phyloP scores from a whole-genome alignment of 306 rosid genomes.

The Begonia loranthoides region DNA sequence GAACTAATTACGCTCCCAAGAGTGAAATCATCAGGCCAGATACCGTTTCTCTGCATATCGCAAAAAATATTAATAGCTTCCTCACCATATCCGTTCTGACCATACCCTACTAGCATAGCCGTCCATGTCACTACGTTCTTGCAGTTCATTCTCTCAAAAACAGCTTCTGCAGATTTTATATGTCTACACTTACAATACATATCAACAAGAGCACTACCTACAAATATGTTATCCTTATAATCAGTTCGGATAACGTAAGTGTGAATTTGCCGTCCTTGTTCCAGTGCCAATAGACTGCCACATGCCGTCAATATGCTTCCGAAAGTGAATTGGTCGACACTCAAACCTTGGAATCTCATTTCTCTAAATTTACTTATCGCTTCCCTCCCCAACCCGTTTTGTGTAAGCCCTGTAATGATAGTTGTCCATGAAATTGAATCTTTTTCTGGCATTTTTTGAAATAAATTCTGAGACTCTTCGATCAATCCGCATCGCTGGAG shows the following conservation, averaged over 20 bases:
- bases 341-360: conserved; percentile 42
- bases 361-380: conserved; percentile 41
- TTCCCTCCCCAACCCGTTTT: conserved; percentile 47
- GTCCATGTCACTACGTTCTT: conserved; percentile 93
- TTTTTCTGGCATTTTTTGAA: conserved; percentile 46
- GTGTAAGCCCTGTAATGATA: conserved; percentile 61
- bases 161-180: conserved; percentile 51
- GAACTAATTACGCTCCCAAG: conserved; percentile 87
- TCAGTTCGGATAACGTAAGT: conserved; percentile 54
- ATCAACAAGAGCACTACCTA: conserved; percentile 87
- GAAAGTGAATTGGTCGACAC: conserved; percentile 74
- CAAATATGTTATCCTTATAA: conserved; percentile 56
- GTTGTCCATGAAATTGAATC: conserved; percentile 83
- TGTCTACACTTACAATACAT: conserved; percentile 79
- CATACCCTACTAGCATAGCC: conserved; percentile 82
- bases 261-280: conserved; percentile 74
- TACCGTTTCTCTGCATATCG: conserved; percentile 70
- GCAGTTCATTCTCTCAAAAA: conserved; percentile 54
- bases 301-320: conserved; percentile 86
- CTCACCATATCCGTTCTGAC: conserved; percentile 75
- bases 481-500: conserved; percentile 46
- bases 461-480: conserved; percentile 36
- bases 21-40: conserved; percentile 69
- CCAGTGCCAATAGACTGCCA: conserved; percentile 51
- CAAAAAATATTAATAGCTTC: conserved; percentile 69